Percentiles rank a stretch among this genome's conserved stretches.
These are phyloP conservation scores for Schizonepeta tenuifolia DNA, from an alignment of 257 asterid genomes.

Conservation along the genomic window DNA sequence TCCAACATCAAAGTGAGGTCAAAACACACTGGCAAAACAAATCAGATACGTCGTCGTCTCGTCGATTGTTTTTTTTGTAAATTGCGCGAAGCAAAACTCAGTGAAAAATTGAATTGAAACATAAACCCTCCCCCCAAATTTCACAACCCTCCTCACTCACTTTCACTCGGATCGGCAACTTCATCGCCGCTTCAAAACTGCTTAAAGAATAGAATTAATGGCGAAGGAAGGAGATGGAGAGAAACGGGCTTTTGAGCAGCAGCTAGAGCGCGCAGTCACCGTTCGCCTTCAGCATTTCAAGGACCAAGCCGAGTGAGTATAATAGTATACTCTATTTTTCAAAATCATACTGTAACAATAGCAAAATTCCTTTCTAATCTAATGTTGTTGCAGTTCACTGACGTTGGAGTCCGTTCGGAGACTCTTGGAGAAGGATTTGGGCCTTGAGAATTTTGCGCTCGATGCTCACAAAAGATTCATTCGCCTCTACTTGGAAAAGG, in stretches of 20 bases:
- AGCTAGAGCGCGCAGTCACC: slow-evolving; percentile 54
- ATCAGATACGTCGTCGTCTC: neutral
- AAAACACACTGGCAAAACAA: neutral
- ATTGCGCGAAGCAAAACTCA: neutral
- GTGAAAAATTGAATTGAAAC: neutral
- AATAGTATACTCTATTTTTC: too few relatives aligned
- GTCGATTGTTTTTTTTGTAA: neutral
- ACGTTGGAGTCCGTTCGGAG: slow-evolving; percentile 78
- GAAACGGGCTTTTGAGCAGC: slow-evolving; percentile 44
- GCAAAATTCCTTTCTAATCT: neutral
- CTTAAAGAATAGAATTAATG: slow-evolving; percentile 22
- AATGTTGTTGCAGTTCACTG: slow-evolving; percentile 54
- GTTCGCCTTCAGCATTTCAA: slow-evolving; percentile 70
- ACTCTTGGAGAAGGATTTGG: slow-evolving; percentile 83
- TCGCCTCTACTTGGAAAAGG: slow-evolving; percentile 66
- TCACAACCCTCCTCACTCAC: slow-evolving; percentile 30
- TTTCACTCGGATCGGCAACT: slow-evolving; percentile 24
- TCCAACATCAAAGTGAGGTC: neutral
- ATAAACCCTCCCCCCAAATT: slow-evolving; percentile 24
- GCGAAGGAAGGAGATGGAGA: slow-evolving; percentile 45
- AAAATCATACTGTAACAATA: too few relatives aligned
- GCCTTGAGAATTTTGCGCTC: slow-evolving; percentile 61
- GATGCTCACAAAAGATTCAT: slow-evolving; percentile 84
- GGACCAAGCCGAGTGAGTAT: slow-evolving; percentile 49
- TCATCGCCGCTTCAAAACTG: neutral